Percentiles rank a stretch among this genome's conserved stretches.
Conservation (phyloP, 139 green algal genomes). For the Chlamydomonas eustigma region DNA sequence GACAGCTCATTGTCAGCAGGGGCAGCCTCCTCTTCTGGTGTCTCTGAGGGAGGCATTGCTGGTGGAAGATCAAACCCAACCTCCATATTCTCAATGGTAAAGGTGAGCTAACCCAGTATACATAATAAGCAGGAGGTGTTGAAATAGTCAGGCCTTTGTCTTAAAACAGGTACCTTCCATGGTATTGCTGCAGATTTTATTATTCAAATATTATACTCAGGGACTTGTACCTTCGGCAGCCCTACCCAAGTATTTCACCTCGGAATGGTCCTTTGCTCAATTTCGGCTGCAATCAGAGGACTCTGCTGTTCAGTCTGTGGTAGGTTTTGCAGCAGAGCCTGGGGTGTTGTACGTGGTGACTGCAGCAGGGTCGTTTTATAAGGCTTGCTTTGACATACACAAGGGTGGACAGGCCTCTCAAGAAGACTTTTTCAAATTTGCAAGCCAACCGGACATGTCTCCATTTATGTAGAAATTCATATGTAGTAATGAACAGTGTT, state of each 20-base stretch:
- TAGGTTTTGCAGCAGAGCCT: slow-evolving; percentile 60
- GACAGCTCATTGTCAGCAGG: no score
- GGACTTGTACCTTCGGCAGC: slow-evolving; percentile 48
- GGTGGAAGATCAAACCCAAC: slow-evolving; percentile 29
- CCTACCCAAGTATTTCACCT: slow-evolving; percentile 81
- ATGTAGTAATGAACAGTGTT: no score
- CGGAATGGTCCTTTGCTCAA: slow-evolving; percentile 80
- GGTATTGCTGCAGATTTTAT: no score
- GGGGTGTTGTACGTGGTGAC: slow-evolving; percentile 65
- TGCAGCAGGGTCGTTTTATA: slow-evolving; percentile 48
- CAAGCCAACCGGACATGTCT: background rate
- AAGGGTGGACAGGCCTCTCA: slow-evolving; percentile 48
- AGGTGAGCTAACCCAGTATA: slow-evolving; percentile 24
- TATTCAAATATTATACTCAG: no score
- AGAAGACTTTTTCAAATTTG: slow-evolving; percentile 15
- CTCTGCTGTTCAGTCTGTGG: slow-evolving; percentile 27
- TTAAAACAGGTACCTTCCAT: no score
- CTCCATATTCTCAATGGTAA: slow-evolving; percentile 45
- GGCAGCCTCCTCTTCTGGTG: background rate
- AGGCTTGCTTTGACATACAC: slow-evolving; percentile 62
- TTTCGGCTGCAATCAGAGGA: slow-evolving; percentile 26
- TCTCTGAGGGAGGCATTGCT: background rate
- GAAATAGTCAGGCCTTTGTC: no score
- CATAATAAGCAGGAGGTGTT: no score
- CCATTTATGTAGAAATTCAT: no score